These are phyloP conservation scores for Collybiopsis confluens DNA, from an alignment of 768 basidiomycete genomes.

Conservation along the genomic window DNA sequence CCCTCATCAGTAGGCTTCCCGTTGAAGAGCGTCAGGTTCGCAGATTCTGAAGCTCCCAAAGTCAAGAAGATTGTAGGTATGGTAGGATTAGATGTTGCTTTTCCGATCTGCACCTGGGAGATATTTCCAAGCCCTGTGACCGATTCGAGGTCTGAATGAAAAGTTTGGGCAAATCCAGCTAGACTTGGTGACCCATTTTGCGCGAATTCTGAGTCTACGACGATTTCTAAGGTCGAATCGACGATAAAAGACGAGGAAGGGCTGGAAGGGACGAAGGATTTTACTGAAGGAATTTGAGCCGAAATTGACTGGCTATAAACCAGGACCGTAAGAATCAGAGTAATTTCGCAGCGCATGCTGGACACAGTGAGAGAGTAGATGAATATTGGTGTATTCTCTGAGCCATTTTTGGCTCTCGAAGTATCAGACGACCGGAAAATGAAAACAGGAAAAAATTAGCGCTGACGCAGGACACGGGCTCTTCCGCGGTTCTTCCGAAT, in stretches of 20 bases:
- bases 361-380: too few relatives aligned
- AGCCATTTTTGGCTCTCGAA: too few relatives aligned
- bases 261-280: constrained; percentile 22
- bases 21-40: constrained; percentile 29
- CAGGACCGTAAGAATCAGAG: not conserved
- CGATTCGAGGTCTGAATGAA: constrained; percentile 28
- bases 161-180: constrained; percentile 30
- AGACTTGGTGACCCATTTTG: constrained; percentile 24
- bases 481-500: too few relatives aligned
- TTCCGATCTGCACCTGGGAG: constrained; percentile 12
- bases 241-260: constrained; percentile 23
- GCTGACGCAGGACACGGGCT: too few relatives aligned
- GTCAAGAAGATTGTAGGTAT: constrained; percentile 26
- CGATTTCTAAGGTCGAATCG: constrained; percentile 23
- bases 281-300: constrained; percentile 33
- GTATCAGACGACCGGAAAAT: too few relatives aligned
- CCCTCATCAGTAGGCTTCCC: constrained; percentile 33
- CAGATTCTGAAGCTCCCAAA: constrained; percentile 16
- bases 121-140: constrained; percentile 25
- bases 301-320: not conserved
- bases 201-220: constrained; percentile 29
- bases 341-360: too few relatives aligned
- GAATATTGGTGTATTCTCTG: too few relatives aligned
- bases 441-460: too few relatives aligned
- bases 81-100: not conserved